Conservation (phyloP, 352 stramenopile species). For the Globisporangium cederbergense region DNA sequence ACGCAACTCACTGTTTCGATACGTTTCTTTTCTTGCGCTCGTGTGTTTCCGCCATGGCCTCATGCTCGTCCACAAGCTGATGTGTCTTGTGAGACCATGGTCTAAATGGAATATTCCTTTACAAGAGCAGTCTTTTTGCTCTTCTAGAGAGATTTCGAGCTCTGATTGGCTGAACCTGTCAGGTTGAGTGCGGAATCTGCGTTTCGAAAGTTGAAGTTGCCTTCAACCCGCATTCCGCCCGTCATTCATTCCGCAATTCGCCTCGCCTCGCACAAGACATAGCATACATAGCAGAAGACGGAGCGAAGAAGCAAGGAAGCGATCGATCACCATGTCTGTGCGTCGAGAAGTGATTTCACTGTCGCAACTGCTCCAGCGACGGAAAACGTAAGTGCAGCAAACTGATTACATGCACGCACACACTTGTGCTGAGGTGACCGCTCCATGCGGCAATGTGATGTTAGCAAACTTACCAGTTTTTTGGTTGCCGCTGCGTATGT, state of each 20-base stretch:
- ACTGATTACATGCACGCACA: conserved; percentile 6
- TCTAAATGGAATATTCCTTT: conserved; percentile 5
- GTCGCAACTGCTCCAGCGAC: conserved; percentile 64
- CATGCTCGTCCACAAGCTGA: background rate
- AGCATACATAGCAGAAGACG: background rate
- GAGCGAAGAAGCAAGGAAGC: background rate
- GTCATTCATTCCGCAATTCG: conserved; percentile 12
- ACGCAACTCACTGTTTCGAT: background rate
- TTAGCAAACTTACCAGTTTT: conserved; percentile 4
- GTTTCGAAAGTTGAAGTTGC: conserved; percentile 14
- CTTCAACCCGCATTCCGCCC: conserved; percentile 7
- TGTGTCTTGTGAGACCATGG: background rate
- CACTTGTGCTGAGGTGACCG: background rate
- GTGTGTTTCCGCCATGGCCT: background rate
- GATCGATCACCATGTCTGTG: conserved; percentile 41
- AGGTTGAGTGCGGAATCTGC: conserved; percentile 7
- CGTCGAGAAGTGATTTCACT: conserved; percentile 69
- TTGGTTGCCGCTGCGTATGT: background rate
- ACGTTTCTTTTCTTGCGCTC: background rate
- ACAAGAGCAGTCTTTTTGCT: conserved; percentile 1
- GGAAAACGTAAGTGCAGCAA: conserved; percentile 24
- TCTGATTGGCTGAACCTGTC: conserved; percentile 11
- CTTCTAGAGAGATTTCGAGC: conserved; percentile 10
- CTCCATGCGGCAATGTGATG: background rate
- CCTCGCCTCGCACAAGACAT: background rate